phyloP scores from a whole-genome alignment of 2,329 filamentous ascomycete genomes.

The Dothideomycetes sp. region DNA sequence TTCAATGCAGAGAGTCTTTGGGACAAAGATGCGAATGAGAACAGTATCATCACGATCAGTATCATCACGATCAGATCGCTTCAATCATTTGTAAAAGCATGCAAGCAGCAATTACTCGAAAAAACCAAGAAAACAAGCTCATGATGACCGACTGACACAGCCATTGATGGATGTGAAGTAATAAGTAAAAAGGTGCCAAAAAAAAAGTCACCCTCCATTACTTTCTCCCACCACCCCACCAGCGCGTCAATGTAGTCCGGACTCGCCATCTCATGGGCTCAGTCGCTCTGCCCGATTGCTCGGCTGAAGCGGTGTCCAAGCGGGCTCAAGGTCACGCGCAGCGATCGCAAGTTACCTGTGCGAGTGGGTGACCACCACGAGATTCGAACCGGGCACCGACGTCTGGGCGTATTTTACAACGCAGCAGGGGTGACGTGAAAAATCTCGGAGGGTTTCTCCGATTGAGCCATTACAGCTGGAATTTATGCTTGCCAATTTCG shows the following conservation, averaged over 20 bases:
- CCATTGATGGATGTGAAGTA: background rate
- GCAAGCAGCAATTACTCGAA: too few species aligned
- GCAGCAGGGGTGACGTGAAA: conserved; percentile 17
- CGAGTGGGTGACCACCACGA: conserved; percentile 45
- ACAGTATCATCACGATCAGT: too few species aligned
- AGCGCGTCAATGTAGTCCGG: conserved; percentile 40
- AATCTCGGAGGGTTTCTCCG: conserved; percentile 20
- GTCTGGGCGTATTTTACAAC: conserved; percentile 19
- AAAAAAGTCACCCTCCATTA: conserved; percentile 30
- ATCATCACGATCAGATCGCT: too few species aligned
- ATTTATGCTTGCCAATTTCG: conserved; percentile 17
- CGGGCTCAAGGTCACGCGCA: conserved; percentile 41
- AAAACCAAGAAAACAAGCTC: too few species aligned
- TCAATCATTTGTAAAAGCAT: too few species aligned
- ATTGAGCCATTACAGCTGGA: conserved; percentile 29
- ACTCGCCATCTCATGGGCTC: conserved; percentile 46
- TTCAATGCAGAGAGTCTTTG: too few species aligned
- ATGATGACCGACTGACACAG: too few species aligned
- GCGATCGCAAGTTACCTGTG: conserved; percentile 46
- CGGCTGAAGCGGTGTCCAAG: conserved; percentile 47
- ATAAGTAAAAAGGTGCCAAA: conserved; percentile 24
- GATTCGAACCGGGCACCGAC: conserved; percentile 46
- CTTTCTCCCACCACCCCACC: conserved; percentile 25
- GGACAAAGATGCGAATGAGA: too few species aligned
- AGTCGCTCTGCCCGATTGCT: conserved; percentile 50